These are phyloP conservation scores for Magnaporthales sp. DNA, from an alignment of 2,329 filamentous ascomycete species.

Conservation along the genomic window DNA sequence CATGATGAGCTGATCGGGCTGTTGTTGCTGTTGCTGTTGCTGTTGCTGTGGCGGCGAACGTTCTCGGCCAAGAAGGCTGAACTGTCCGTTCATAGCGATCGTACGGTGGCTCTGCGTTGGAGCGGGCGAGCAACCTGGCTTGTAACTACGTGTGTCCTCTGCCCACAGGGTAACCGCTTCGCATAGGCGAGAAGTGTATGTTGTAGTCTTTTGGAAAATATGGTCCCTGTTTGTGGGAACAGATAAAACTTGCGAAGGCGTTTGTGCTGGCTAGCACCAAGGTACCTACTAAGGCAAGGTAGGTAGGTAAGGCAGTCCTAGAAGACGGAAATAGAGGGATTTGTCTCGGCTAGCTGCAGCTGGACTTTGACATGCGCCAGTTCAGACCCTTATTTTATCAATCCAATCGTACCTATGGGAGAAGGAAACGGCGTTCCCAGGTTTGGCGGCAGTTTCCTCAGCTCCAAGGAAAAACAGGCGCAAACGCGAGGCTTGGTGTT, in stretches of 20 bases:
- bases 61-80: not conserved
- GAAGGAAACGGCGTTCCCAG: not conserved
- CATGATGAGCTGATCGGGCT: not conserved
- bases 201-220: not conserved
- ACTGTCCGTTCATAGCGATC: not conserved
- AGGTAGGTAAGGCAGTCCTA: not conserved
- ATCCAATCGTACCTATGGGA: not conserved
- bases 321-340: not conserved
- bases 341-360: not conserved
- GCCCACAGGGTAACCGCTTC: not conserved
- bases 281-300: not conserved
- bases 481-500: not conserved
- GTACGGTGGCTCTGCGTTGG: not conserved
- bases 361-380: not conserved
- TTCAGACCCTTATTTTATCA: not conserved
- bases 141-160: not conserved
- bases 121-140: not conserved
- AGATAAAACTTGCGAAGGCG: not conserved
- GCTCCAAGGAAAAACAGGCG: not conserved
- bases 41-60: not conserved
- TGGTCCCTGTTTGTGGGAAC: not conserved
- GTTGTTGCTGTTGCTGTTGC: not conserved
- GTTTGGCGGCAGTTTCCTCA: not conserved
- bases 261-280: not conserved
- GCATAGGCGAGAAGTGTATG: not conserved